phyloP scores from a whole-genome alignment of 305 asterid species.

The Andrographis paniculata region DNA sequence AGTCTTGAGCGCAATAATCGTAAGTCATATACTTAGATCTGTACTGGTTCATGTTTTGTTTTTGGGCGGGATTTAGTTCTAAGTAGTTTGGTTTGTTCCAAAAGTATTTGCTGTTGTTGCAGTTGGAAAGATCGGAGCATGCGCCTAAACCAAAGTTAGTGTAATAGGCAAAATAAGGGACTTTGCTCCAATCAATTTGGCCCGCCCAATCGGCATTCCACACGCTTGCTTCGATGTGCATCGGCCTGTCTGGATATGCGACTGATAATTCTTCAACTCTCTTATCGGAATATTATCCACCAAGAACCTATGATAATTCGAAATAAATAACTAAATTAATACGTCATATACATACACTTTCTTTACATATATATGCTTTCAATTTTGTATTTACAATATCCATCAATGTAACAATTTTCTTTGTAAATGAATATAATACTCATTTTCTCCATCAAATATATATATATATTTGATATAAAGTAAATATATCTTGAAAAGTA shows the following conservation, averaged over 20 bases:
- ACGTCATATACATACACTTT: too few species aligned
- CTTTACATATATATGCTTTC: too few species aligned
- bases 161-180: conserved; percentile 27
- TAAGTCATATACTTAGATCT: conserved; percentile 13
- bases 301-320: conserved; percentile 10
- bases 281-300: conserved; percentile 25
- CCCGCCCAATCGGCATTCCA: conserved; percentile 40
- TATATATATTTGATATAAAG: too few species aligned
- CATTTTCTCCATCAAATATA: too few species aligned
- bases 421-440: too few species aligned
- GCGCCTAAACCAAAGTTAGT: conserved; percentile 19
- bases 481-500: too few species aligned
- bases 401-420: too few species aligned
- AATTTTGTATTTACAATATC: too few species aligned
- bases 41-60: background rate
- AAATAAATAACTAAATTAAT: background rate
- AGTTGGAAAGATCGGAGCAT: conserved; percentile 5
- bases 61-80: conserved; percentile 12
- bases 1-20: conserved; percentile 22
- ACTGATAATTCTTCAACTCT: conserved; percentile 12
- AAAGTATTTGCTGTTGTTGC: background rate
- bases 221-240: conserved; percentile 32
- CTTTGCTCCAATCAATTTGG: conserved; percentile 25
- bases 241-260: conserved; percentile 16
- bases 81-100: conserved; percentile 18